phyloP scores from a whole-genome alignment of 768 basidiomycete species.

The Candolleomyces eurysporus region DNA sequence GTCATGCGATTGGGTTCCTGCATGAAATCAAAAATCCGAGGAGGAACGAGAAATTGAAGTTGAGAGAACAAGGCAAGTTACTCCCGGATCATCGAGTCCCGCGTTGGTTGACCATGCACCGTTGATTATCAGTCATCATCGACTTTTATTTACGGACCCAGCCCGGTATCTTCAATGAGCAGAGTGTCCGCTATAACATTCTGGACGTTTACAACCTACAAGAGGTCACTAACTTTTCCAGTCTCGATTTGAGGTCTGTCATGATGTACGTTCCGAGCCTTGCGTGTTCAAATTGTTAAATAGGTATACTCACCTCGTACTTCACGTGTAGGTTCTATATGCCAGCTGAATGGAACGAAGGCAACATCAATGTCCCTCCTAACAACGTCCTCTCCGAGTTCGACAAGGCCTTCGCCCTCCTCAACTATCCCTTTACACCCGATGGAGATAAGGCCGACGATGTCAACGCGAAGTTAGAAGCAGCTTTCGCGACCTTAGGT shows the following conservation, averaged over 20 bases:
- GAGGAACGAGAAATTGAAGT: conserved; percentile 9
- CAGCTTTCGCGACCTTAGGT: background rate
- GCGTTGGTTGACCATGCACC: background rate
- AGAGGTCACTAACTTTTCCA: conserved; percentile 13
- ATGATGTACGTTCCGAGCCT: conserved; percentile 13
- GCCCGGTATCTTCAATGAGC: conserved; percentile 2
- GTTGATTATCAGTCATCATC: background rate
- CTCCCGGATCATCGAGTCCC: background rate
- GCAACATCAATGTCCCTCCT: conserved; percentile 8
- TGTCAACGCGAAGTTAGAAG: background rate
- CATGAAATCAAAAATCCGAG: conserved; percentile 15
- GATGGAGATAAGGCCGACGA: background rate
- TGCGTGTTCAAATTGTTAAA: background rate
- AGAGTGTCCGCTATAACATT: conserved; percentile 9
- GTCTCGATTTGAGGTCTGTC: conserved; percentile 13
- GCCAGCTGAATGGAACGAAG: conserved; percentile 11
- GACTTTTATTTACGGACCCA: background rate
- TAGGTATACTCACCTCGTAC: background rate
- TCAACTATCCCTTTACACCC: conserved; percentile 15
- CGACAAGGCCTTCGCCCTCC: conserved; percentile 16
- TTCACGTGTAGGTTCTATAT: conserved; percentile 15
- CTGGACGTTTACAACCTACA: conserved; percentile 8
- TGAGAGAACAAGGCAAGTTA: conserved; percentile 11
- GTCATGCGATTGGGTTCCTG: conserved; percentile 14
- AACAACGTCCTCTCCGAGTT: conserved; percentile 13